phyloP scores from a whole-genome alignment of 345 rosid genomes.

The Carallia brachiata region DNA sequence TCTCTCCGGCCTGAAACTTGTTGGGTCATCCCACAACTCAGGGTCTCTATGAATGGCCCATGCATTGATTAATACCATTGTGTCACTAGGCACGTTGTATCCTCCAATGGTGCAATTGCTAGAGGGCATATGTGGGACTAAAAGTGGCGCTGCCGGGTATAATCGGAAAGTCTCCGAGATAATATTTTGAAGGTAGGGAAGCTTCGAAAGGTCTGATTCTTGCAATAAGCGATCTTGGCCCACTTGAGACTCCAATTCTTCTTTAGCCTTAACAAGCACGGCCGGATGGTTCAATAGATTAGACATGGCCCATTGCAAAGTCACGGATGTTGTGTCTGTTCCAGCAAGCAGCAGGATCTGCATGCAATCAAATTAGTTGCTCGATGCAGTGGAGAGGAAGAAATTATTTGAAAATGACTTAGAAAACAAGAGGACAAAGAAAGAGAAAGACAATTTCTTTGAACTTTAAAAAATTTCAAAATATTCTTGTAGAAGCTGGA shows the following conservation, averaged over 20 bases:
- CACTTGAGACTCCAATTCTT: constrained; percentile 19
- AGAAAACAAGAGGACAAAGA: too few relatives aligned
- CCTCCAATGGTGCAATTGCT: constrained; percentile 16
- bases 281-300: constrained; percentile 19
- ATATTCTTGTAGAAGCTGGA: too few relatives aligned
- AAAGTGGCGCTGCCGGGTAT: constrained; percentile 15
- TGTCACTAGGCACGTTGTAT: constrained; percentile 9
- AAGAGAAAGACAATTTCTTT: too few relatives aligned
- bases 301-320: constrained; percentile 20
- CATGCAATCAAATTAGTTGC: neutral
- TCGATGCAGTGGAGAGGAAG: too few relatives aligned
- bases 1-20: constrained; percentile 15
- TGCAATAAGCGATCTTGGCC: constrained; percentile 5
- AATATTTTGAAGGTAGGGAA: constrained; percentile 16
- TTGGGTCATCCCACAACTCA: constrained; percentile 17
- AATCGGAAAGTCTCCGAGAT: constrained; percentile 12
- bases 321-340: constrained; percentile 10
- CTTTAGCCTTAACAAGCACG: neutral
- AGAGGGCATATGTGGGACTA: constrained; percentile 19
- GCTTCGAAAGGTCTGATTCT: constrained; percentile 12
- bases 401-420: too few relatives aligned
- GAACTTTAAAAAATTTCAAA: too few relatives aligned
- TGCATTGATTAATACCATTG: constrained; percentile 17
- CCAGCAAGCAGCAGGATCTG: constrained; percentile 18
- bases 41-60: constrained; percentile 26